Evolutionary conservation across 305 asterid genomes (phyloP).

Genomic region (Plantago coronopus): DNA sequence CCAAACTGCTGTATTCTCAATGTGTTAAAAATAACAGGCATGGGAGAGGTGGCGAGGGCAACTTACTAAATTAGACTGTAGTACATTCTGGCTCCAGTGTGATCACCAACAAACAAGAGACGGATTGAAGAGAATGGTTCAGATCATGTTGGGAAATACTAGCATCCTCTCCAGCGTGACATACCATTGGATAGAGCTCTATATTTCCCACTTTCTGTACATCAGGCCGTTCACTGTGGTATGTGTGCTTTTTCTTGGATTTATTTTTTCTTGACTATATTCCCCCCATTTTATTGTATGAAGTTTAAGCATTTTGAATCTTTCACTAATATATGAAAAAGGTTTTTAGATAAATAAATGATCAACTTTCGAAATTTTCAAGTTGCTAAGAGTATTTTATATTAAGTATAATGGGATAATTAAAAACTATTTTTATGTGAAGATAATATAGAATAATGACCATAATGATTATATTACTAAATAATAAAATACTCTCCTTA

Average conservation of each 20-base stretch:
- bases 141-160: conserved; percentile 81
- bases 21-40: conserved; percentile 50
- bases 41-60: conserved; percentile 98
- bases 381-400: no score
- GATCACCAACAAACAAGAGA: conserved; percentile 69
- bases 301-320: no score
- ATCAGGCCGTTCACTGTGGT: conserved; percentile 87
- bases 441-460: no score
- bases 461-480: no score
- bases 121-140: conserved; percentile 83
- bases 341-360: no score
- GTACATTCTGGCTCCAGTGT: conserved; percentile 89
- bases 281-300: no score
- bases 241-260: conserved; percentile 24
- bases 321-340: no score
- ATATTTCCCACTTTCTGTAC: conserved; percentile 76
- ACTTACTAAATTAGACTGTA: conserved; percentile 82
- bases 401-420: no score
- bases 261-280: no score
- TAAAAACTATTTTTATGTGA: no score
- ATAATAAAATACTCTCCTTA: no score
- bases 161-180: conserved; percentile 62
- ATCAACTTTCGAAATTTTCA: no score
- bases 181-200: conserved; percentile 87
- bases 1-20: conserved; percentile 10